These are phyloP conservation scores for Vitis labrusca DNA, from an alignment of 164 flowering plant species.

Conservation along the genomic window DNA sequence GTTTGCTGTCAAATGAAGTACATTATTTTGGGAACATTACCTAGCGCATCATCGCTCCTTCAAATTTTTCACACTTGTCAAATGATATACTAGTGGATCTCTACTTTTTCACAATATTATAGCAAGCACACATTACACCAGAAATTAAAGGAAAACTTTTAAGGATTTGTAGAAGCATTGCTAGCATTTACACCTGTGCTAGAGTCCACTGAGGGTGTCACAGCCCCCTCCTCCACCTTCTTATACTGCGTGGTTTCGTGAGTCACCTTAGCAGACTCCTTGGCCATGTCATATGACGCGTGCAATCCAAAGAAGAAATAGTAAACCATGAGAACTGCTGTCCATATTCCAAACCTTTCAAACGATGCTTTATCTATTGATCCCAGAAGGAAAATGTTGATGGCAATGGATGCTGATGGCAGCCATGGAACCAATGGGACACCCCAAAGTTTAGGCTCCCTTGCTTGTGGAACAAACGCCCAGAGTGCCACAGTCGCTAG, in stretches of 20 bases:
- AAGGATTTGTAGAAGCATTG: too few species aligned
- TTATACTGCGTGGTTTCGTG: background rate
- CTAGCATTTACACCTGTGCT: too few species aligned
- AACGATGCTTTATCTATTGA: slow-evolving; percentile 48
- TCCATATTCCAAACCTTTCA: slow-evolving; percentile 45
- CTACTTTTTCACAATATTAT: too few species aligned
- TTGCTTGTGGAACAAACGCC: slow-evolving; percentile 40
- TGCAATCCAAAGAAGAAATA: slow-evolving; percentile 49
- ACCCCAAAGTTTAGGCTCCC: slow-evolving; percentile 52
- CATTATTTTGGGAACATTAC: too few species aligned
- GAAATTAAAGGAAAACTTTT: too few species aligned
- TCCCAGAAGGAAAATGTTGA: slow-evolving; percentile 56
- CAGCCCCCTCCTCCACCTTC: slow-evolving; percentile 10
- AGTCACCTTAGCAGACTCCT: slow-evolving; percentile 9
- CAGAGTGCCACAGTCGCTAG: slow-evolving; percentile 33
- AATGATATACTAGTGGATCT: too few species aligned
- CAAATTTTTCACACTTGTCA: too few species aligned
- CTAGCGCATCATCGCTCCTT: too few species aligned
- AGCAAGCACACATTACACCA: too few species aligned
- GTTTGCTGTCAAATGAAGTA: too few species aligned
- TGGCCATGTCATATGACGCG: slow-evolving; percentile 35
- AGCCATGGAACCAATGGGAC: slow-evolving; percentile 65
- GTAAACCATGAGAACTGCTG: slow-evolving; percentile 40
- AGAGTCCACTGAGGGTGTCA: background rate
- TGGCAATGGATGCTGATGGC: slow-evolving; percentile 52